Evolutionary conservation across 2,329 filamentous ascomycete genomes (phyloP).

Genomic region (Iodosphaeria phyllophila): DNA sequence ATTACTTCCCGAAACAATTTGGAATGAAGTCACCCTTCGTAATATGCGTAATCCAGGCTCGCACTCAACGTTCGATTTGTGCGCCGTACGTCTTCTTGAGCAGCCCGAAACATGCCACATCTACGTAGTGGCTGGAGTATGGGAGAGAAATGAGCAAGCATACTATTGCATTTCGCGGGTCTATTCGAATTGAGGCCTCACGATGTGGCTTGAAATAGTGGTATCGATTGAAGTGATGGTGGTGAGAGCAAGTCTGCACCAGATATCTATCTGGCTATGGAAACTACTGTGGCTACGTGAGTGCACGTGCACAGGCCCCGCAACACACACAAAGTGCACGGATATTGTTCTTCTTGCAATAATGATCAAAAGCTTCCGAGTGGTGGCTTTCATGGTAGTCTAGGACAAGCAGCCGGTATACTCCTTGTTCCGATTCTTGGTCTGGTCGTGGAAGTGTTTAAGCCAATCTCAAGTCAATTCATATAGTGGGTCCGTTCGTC

Average conservation of each 20-base stretch:
- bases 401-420: background rate
- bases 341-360: background rate
- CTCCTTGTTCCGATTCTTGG: background rate
- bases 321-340: conserved; percentile 7
- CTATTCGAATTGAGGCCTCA: too few relatives aligned
- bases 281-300: too few relatives aligned
- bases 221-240: too few relatives aligned
- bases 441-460: background rate
- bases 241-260: too few relatives aligned
- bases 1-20: too few relatives aligned
- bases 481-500: too few relatives aligned
- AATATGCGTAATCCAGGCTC: conserved; percentile 12
- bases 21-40: conserved; percentile 2
- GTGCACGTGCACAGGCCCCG: too few relatives aligned
- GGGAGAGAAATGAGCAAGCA: conserved; percentile 16
- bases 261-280: too few relatives aligned
- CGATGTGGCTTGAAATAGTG: too few relatives aligned
- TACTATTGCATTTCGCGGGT: too few relatives aligned
- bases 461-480: background rate
- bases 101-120: conserved; percentile 17
- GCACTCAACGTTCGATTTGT: conserved; percentile 11
- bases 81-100: conserved; percentile 15
- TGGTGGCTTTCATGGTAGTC: background rate
- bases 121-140: conserved; percentile 18
- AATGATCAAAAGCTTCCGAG: background rate